Percentiles rank a stretch among this genome's conserved stretches.
These are phyloP conservation scores for Wickerhamomyces canadensis DNA, from an alignment of 805 yeast genomes.

Conservation along the genomic window DNA sequence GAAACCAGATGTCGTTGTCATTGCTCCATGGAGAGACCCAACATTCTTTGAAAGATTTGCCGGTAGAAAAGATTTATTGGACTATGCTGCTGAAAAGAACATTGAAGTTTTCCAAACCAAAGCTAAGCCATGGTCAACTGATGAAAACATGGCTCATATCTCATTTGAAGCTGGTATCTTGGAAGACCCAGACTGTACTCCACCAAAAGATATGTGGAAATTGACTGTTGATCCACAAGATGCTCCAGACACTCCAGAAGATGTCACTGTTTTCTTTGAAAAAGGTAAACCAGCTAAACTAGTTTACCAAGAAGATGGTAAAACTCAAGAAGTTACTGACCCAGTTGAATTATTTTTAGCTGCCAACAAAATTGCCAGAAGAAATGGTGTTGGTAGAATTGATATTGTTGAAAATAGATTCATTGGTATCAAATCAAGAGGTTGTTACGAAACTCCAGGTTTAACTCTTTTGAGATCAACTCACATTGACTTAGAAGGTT, in stretches of 20 bases:
- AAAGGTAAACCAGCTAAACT: conserved; percentile 88
- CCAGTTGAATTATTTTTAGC: conserved; percentile 90
- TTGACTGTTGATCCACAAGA: conserved; percentile 92
- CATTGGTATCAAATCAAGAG: conserved; percentile 98
- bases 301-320: conserved; percentile 53
- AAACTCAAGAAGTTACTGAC: conserved; percentile 59
- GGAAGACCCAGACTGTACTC: conserved; percentile 98
- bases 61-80: conserved; percentile 94
- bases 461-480: conserved; percentile 89
- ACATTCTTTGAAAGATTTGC: conserved; percentile 91
- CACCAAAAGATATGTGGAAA: conserved; percentile 99
- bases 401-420: conserved; percentile 99
- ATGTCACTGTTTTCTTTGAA: conserved; percentile 72
- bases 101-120: conserved; percentile 97
- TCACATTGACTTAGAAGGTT: conserved; percentile 95
- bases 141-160: conserved; percentile 98
- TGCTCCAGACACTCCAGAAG: conserved; percentile 93
- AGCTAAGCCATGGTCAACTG: conserved; percentile 99
- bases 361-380: conserved; percentile 94
- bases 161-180: conserved; percentile 99
- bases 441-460: conserved; percentile 99
- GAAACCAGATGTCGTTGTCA: conserved; percentile 93
- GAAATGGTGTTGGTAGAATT: conserved; percentile 99
- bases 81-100: conserved; percentile 85
- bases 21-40: conserved; percentile 99